Conservation (phyloP, 768 basidiomycete species). For the Agrocybe praecox region DNA sequence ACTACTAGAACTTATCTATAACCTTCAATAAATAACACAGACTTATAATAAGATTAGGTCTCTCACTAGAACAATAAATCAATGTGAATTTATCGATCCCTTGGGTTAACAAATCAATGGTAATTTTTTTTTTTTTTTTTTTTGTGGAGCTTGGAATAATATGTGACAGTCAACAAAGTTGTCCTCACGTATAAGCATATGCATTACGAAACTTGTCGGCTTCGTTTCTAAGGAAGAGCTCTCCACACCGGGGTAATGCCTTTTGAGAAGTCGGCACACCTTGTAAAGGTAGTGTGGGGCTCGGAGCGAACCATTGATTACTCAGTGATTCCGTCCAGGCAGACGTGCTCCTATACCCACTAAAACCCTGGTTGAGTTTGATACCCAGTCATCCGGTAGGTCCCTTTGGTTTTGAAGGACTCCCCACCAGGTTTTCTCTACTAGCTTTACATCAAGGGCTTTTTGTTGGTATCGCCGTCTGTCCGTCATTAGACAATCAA, state of each 20-base stretch:
- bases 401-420: neutral
- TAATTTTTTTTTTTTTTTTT: neutral
- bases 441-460: neutral
- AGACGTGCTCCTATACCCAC: constrained; percentile 2
- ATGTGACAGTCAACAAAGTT: neutral
- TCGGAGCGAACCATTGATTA: neutral
- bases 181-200: neutral
- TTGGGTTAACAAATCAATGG: too few relatives aligned
- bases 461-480: neutral
- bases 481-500: constrained; percentile 16
- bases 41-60: too few relatives aligned
- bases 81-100: too few relatives aligned
- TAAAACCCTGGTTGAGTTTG: constrained; percentile 1
- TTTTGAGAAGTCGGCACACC: neutral
- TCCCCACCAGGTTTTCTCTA: constrained; percentile 6
- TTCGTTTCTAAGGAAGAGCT: neutral
- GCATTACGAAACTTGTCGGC: neutral
- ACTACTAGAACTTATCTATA: too few relatives aligned
- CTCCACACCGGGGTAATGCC: neutral
- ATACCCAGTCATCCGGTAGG: constrained; percentile 1
- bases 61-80: too few relatives aligned
- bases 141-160: neutral
- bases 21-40: too few relatives aligned
- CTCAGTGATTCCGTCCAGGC: neutral
- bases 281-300: constrained; percentile 1